Base-by-base conservation (phyloP, 768 basidiomycete species). In the Tylopilus balloui region DNA sequence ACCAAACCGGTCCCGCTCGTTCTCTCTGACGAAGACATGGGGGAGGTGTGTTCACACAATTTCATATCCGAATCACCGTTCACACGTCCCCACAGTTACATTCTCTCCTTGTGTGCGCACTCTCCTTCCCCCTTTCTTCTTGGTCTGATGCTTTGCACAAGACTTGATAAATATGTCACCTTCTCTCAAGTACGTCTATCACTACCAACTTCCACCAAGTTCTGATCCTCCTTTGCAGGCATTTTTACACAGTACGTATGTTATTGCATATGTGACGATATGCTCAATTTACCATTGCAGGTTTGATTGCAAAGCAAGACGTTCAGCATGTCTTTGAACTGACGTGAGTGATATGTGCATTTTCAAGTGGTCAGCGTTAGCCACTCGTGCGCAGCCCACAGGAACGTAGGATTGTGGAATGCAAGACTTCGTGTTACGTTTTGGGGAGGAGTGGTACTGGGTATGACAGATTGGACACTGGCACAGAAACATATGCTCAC, bases 371-470 rank as follows among this genome's bases (percentile, higher is more conserved):
- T 64, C 59, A 13, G 7, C 11, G 24, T 19, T 54, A 21, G 48
- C 19, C 3, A 28, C 42, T n/a, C 0, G 6, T 12, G 4, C 32
- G 62, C 42, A 75, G 73, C 5, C 56, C 74, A 0, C 67, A 73
- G 39, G 81, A 86, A 56, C 73, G 74, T 55, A 69, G 66, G 53
- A 82, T 86, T 12, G 76, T 84, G 15, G 77, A 84, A 37, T 77
- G 84, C 54, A 68, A 69, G 0, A 68, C 74, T 6, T 84, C 84
- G 0, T 85, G 80, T 52, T 84, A 80, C 59, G 82, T 86, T 25
- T 61, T 85, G 9, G 84, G 86, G 0, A 71, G 86, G 21, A 86
- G 85, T 57, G 86, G 86, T 3, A 88, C 86, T 0, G 86, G 86
- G 86, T 85, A 55, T 14, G 36, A 12, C 73, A 47, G 12, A 29